Evolutionary conservation across 805 yeast species (phyloP).

Genomic region (Torulaspora gathmanii): DNA sequence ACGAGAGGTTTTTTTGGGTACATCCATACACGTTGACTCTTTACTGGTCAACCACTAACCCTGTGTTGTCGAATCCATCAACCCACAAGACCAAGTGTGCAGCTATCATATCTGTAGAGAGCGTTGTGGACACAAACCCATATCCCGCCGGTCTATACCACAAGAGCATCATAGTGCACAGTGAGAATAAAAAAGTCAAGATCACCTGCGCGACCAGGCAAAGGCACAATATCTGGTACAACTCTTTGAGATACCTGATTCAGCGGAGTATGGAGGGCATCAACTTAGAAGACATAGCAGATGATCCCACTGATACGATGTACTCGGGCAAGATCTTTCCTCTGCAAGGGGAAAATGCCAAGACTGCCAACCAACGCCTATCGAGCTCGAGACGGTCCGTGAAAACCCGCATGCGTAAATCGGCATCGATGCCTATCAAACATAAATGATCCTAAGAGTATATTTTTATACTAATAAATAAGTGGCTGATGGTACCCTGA

Average conservation of each 20-base stretch:
- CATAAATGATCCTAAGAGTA: background rate
- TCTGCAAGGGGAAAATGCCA: constrained; percentile 23
- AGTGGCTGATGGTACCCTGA: constrained; percentile 8
- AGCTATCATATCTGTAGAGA: constrained; percentile 72
- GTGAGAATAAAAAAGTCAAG: constrained; percentile 61
- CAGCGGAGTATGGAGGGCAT: constrained; percentile 60
- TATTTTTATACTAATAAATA: constrained; percentile 2
- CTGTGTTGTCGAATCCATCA: constrained; percentile 64
- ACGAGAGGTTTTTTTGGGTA: constrained; percentile 92
- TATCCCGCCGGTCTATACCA: constrained; percentile 84
- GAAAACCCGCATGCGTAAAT: constrained; percentile 10
- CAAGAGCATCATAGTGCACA: constrained; percentile 72
- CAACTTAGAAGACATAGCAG: constrained; percentile 43
- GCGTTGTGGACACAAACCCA: constrained; percentile 80
- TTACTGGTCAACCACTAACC: constrained; percentile 83
- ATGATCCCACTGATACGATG: constrained; percentile 36
- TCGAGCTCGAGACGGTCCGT: constrained; percentile 17
- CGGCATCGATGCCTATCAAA: constrained; percentile 9
- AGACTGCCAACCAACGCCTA: constrained; percentile 16
- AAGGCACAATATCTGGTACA: constrained; percentile 88
- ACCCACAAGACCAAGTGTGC: constrained; percentile 68
- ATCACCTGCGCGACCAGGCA: constrained; percentile 84
- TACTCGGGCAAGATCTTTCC: constrained; percentile 33
- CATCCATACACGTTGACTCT: constrained; percentile 89
- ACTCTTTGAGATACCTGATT: constrained; percentile 71